These are phyloP conservation scores for Sorghum bicolor DNA, from an alignment of 176 grass and related monocot species.

Conservation along the genomic window Sorghum_bicolor_NCBIv3 NC_012870.2:77428501-77429000, in stretches of 20 bases:
- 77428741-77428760: constrained; percentile 57
- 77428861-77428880: constrained; percentile 38
- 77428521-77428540: constrained; percentile 58
- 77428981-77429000: constrained; percentile 56
- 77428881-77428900: constrained; percentile 42
- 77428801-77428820: constrained; percentile 27
- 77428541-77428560: constrained; percentile 34
- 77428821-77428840: constrained; percentile 43
- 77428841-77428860: constrained; percentile 52
- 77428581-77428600: not conserved
- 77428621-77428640: constrained; percentile 28
- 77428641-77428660: constrained; percentile 6
- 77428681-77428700: constrained; percentile 49
- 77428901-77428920: constrained; percentile 42
- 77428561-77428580: constrained; percentile 46
- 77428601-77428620: constrained; percentile 28
- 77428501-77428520: constrained; percentile 48
- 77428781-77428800: constrained; percentile 35
- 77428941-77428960: constrained; percentile 53
- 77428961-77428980: constrained; percentile 58
- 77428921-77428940: constrained; percentile 35
- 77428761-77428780: constrained; percentile 37
- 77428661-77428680: constrained; percentile 29
- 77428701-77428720: constrained; percentile 42
- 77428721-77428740: constrained; percentile 49